Evolutionary conservation across 2,329 filamentous ascomycete species (phyloP).

Genomic region (Pyrenochaeta sp.): DNA sequence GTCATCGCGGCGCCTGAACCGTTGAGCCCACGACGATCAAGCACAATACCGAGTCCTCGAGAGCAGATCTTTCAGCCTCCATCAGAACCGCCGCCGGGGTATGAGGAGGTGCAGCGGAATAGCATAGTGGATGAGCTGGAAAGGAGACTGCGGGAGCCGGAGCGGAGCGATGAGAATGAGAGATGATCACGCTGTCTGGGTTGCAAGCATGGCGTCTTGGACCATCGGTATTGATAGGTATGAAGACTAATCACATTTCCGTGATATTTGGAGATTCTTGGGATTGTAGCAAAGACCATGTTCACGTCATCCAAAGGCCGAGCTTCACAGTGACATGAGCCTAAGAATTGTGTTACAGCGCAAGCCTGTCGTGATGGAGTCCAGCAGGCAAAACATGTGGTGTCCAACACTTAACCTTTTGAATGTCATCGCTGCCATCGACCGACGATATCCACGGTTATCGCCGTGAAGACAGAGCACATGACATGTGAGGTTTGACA

Average conservation of each 20-base stretch:
- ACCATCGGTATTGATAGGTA: too few species aligned
- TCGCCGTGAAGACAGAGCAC: neutral
- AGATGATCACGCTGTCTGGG: too few species aligned
- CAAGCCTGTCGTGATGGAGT: too few species aligned
- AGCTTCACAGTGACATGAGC: too few species aligned
- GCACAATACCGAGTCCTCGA: slow-evolving; percentile 38
- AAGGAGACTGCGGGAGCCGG: slow-evolving; percentile 46
- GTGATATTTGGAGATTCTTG: too few species aligned
- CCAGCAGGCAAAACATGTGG: too few species aligned
- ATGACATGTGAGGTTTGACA: neutral
- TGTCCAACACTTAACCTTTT: too few species aligned
- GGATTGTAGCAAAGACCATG: too few species aligned
- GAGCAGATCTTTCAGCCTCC: slow-evolving; percentile 57
- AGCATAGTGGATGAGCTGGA: slow-evolving; percentile 78
- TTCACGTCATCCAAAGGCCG: too few species aligned
- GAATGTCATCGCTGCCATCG: neutral
- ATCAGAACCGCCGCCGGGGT: slow-evolving; percentile 84
- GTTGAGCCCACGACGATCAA: slow-evolving; percentile 35
- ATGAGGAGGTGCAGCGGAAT: slow-evolving; percentile 88
- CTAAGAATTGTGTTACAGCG: too few species aligned
- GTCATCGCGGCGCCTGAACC: slow-evolving; percentile 23
- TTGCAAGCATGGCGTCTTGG: slow-evolving; percentile 2
- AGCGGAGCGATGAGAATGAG: slow-evolving; percentile 18
- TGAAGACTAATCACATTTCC: too few species aligned
- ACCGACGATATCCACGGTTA: too few species aligned